Evolutionary conservation across 495 filamentous ascomycete species (phyloP).

Genomic region (Podospora sp.): DNA sequence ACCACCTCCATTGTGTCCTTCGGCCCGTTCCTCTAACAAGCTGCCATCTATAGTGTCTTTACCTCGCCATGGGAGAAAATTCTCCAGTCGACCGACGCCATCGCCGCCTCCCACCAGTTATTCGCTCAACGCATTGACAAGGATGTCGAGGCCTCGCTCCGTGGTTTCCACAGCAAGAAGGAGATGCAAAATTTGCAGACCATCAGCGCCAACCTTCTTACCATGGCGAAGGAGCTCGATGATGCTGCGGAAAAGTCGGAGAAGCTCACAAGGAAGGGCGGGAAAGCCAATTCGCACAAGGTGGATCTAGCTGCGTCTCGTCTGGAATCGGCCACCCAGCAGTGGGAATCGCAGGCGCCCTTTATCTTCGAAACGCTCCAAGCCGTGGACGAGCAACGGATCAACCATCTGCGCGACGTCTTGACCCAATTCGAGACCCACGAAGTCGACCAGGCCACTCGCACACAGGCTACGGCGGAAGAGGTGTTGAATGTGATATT

Average conservation of each 20-base stretch:
- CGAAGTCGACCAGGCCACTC: conserved; percentile 85
- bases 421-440: conserved; percentile 93
- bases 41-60: conserved; percentile 69
- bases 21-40: conserved; percentile 21
- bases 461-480: conserved; percentile 74
- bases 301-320: conserved; percentile 74
- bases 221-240: conserved; percentile 84
- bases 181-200: conserved; percentile 85
- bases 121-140: conserved; percentile 84
- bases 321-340: conserved; percentile 73
- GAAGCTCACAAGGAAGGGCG: conserved; percentile 78
- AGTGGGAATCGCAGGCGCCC: conserved; percentile 96
- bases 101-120: conserved; percentile 81
- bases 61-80: conserved; percentile 92
- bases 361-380: conserved; percentile 96
- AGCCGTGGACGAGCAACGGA: conserved; percentile 81
- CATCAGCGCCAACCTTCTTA: conserved; percentile 76
- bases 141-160: conserved; percentile 86
- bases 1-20: conserved; percentile 12
- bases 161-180: conserved; percentile 66
- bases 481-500: conserved; percentile 81
- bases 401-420: conserved; percentile 90
- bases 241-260: conserved; percentile 82
- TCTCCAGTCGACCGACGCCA: conserved; percentile 71
- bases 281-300: conserved; percentile 76